Evolutionary conservation across 306 rosid species (phyloP).

Genomic region (Abrus pulchellus): DNA sequence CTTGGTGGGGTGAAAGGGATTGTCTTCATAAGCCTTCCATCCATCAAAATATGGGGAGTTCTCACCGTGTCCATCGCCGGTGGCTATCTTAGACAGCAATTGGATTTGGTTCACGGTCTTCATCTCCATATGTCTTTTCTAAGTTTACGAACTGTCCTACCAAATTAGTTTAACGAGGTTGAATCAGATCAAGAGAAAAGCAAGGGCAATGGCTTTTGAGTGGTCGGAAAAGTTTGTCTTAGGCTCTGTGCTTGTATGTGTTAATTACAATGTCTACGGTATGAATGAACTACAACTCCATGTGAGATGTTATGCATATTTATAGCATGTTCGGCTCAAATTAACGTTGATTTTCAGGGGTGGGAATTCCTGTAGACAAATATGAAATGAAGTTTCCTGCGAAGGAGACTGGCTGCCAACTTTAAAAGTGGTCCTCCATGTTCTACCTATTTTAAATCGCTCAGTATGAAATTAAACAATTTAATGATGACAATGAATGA

Average conservation of each 20-base stretch:
- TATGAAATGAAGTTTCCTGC: neutral
- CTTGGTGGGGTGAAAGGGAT: conserved; percentile 71
- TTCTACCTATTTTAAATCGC: neutral
- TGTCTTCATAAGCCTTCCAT: conserved; percentile 77
- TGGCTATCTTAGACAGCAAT: conserved; percentile 74
- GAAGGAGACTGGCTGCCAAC: neutral
- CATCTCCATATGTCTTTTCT: neutral
- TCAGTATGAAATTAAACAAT: neutral
- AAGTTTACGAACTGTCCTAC: neutral
- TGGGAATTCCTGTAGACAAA: neutral
- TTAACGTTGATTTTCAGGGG: conserved; percentile 15
- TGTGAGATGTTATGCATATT: neutral
- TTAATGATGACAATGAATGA: too few species aligned
- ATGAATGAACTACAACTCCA: neutral
- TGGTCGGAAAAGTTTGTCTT: conserved; percentile 1
- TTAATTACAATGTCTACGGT: neutral
- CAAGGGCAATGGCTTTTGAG: neutral
- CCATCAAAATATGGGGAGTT: conserved; percentile 79
- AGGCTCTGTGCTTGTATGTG: neutral
- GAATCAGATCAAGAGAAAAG: neutral
- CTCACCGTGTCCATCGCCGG: conserved; percentile 77
- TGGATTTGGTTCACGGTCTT: conserved; percentile 41
- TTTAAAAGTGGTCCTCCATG: neutral
- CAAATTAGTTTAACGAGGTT: conserved; percentile 2
- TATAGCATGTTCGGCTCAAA: neutral